These are phyloP conservation scores for Trametes pubescens DNA, from an alignment of 1,284 basidiomycete genomes.

Conservation along the genomic window DNA sequence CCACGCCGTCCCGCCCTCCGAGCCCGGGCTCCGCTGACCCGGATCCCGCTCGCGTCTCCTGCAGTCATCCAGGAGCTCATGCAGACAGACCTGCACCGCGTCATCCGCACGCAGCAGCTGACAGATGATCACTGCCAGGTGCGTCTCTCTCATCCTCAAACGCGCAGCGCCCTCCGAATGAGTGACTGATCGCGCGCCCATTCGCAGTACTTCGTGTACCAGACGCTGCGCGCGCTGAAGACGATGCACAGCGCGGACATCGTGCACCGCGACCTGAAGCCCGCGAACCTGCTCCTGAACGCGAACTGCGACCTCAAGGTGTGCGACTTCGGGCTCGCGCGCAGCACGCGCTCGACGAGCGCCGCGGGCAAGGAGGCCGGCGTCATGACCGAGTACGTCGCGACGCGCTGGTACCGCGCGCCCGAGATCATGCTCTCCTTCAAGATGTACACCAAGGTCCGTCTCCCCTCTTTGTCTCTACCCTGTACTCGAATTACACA, in stretches of 20 bases:
- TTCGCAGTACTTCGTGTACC: conserved; percentile 73
- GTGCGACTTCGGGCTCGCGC: conserved; percentile 86
- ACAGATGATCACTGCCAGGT: conserved; percentile 92
- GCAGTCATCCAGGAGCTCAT: conserved; percentile 89
- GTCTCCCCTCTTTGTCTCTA: conserved; percentile 1
- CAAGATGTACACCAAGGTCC: conserved; percentile 81
- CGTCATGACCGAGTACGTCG: conserved; percentile 87
- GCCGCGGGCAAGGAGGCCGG: conserved; percentile 75
- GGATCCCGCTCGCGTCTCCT: neutral
- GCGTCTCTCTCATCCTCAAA: conserved; percentile 25
- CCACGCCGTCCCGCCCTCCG: neutral
- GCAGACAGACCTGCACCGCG: conserved; percentile 91
- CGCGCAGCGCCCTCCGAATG: neutral
- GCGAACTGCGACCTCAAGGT: conserved; percentile 89
- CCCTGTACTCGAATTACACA: neutral
- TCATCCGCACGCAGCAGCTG: conserved; percentile 88
- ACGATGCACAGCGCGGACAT: conserved; percentile 85
- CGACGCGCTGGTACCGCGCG: conserved; percentile 86
- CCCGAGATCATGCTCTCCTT: conserved; percentile 93
- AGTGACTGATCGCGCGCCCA: conserved; percentile 8
- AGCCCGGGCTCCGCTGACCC: conserved; percentile 1
- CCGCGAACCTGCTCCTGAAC: conserved; percentile 83
- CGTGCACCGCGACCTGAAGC: conserved; percentile 85
- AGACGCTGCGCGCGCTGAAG: conserved; percentile 84
- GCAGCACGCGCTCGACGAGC: conserved; percentile 71